Percentiles rank a stretch among this genome's conserved stretches.
Evolutionary conservation across 768 basidiomycete genomes (phyloP).

Genomic region (Lactifluus echinatus): DNA sequence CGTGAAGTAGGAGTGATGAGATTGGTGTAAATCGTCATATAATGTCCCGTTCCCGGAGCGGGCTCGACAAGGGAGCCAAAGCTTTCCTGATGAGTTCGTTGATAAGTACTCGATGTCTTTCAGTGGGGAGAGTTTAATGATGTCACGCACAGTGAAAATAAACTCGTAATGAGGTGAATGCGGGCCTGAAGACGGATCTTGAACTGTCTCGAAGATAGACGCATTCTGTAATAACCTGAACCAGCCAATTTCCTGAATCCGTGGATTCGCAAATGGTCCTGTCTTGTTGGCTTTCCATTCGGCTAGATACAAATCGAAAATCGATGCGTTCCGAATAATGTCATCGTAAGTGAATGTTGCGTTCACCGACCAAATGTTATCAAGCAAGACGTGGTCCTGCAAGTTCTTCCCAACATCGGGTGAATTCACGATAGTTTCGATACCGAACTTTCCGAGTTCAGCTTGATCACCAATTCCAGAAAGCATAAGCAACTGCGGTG

Average conservation of each 20-base stretch:
- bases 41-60: not conserved
- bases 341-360: no score
- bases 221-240: slow-evolving; percentile 18
- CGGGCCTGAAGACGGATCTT: slow-evolving; percentile 24
- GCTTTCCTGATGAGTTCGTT: not conserved
- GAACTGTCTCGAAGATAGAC: not conserved
- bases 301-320: slow-evolving; percentile 15
- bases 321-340: no score
- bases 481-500: slow-evolving; percentile 22
- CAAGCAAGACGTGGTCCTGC: no score
- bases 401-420: no score
- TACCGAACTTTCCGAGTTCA: not conserved
- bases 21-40: not conserved
- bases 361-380: no score
- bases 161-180: slow-evolving; percentile 24
- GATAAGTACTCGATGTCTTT: not conserved
- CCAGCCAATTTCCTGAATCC: slow-evolving; percentile 21
- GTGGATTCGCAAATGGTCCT: slow-evolving; percentile 6
- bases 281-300: slow-evolving; percentile 4
- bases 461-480: slow-evolving; percentile 21
- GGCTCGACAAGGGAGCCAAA: not conserved
- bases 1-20: no score
- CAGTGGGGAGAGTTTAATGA: no score
- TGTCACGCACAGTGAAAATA: not conserved
- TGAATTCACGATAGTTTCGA: no score